A percentile compares a stretch with the other conserved stretches of the same genome.
phyloP scores from a whole-genome alignment of 169 alveolate species.

The Cryptosporidium viatorum region DNA sequence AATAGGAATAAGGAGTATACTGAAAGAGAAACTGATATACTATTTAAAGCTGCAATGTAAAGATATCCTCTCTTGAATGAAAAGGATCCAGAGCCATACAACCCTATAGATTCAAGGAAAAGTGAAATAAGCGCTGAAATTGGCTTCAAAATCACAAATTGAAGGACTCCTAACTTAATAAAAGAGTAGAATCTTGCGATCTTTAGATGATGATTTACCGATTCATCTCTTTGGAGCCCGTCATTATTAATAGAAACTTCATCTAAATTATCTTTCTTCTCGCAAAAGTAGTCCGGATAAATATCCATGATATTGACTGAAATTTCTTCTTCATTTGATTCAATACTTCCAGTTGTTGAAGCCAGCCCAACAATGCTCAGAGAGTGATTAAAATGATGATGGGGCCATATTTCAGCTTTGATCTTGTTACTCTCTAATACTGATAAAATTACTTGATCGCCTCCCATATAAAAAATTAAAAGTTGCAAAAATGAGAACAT shows the following conservation, averaged over 20 bases:
- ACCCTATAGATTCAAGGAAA: slow-evolving; percentile 45
- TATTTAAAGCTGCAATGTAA: slow-evolving; percentile 21
- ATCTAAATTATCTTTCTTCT: slow-evolving; percentile 2
- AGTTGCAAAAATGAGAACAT: slow-evolving; percentile 57
- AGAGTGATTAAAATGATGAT: slow-evolving; percentile 19
- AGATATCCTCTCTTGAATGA: slow-evolving; percentile 45
- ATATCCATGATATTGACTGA: slow-evolving; percentile 14
- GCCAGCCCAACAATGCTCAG: neutral
- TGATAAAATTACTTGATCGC: slow-evolving; percentile 30
- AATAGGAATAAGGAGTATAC: slow-evolving; percentile 46
- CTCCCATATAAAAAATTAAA: slow-evolving; percentile 37
- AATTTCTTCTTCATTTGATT: slow-evolving; percentile 10
- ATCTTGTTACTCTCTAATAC: slow-evolving; percentile 23
- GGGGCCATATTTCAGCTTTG: slow-evolving; percentile 64
- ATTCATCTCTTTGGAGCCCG: neutral
- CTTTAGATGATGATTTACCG: slow-evolving; percentile 4
- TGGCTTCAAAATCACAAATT: slow-evolving; percentile 60
- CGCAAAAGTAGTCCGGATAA: slow-evolving; percentile 13
- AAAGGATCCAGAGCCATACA: slow-evolving; percentile 37
- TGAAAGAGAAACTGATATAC: slow-evolving; percentile 50
- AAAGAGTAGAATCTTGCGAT: slow-evolving; percentile 50
- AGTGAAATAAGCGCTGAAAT: slow-evolving; percentile 30
- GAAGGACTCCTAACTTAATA: slow-evolving; percentile 64
- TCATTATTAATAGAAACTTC: neutral
- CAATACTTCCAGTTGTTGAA: neutral